phyloP scores from a whole-genome alignment of 139 green algal species.

The Coelastrella sp. region DNA sequence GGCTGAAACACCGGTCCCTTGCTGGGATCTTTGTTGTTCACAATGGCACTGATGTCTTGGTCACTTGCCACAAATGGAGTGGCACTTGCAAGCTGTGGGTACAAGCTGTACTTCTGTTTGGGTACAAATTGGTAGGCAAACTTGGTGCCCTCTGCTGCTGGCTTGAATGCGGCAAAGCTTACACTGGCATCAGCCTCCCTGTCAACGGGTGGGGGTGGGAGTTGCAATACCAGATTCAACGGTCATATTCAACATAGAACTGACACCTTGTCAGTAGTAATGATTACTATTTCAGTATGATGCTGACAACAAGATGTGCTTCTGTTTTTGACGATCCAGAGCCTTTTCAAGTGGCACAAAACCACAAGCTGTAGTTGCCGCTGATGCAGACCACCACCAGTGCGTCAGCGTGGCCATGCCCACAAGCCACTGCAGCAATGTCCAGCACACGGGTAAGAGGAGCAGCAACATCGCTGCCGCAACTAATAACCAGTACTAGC shows the following conservation, averaged over 20 bases:
- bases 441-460: no score
- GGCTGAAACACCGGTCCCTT: slow-evolving; percentile 39
- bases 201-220: neutral
- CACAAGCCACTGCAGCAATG: neutral
- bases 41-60: neutral
- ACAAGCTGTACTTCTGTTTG: slow-evolving; percentile 30
- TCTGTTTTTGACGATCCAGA: neutral
- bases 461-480: no score
- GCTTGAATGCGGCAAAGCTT: neutral
- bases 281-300: neutral
- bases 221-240: neutral
- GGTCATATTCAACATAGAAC: no score
- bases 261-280: neutral
- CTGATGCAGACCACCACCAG: no score
- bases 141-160: neutral
- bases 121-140: slow-evolving; percentile 21
- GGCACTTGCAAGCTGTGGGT: slow-evolving; percentile 25
- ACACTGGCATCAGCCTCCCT: neutral
- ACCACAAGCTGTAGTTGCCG: no score
- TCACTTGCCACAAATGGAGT: neutral
- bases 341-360: neutral
- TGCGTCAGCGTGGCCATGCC: neutral
- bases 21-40: neutral
- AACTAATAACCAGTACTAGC: no score
- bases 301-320: neutral